phyloP scores from a whole-genome alignment of 2,329 filamentous ascomycete species.

The Rhynchosporium agropyri region DNA sequence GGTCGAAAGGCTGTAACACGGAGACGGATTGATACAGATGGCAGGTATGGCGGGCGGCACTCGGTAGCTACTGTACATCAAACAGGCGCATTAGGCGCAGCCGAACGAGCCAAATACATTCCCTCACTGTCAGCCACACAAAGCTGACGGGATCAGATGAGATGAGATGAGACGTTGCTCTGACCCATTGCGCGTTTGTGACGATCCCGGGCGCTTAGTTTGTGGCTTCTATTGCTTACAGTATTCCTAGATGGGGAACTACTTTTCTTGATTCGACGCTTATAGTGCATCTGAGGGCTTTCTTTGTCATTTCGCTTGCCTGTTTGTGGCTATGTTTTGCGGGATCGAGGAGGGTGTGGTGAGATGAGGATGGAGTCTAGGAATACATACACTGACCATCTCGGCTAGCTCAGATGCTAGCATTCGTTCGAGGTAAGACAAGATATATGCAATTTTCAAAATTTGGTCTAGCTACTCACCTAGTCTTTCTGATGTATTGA shows the following conservation, averaged over 20 bases:
- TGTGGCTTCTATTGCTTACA: slow-evolving; percentile 7
- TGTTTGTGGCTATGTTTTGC: neutral
- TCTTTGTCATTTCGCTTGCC: neutral
- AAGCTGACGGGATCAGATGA: slow-evolving; percentile 2
- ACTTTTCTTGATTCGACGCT: neutral
- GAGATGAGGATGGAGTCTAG: neutral
- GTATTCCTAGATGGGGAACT: neutral
- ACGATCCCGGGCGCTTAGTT: neutral
- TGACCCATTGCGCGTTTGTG: neutral
- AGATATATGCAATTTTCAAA: too few species aligned
- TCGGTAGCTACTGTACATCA: neutral
- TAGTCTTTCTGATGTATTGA: too few species aligned
- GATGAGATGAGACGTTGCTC: neutral
- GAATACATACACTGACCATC: too few species aligned
- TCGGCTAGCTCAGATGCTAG: neutral
- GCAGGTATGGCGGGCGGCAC: neutral
- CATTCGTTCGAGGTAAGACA: too few species aligned
- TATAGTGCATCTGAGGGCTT: neutral
- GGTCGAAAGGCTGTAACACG: too few species aligned
- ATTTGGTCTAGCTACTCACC: too few species aligned
- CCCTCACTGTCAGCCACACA: neutral
- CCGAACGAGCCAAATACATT: neutral
- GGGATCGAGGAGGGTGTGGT: too few species aligned
- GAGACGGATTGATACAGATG: neutral
- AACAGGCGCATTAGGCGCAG: slow-evolving; percentile 10